Evolutionary conservation across 2,329 filamentous ascomycete genomes (phyloP).

Genomic region (Biscogniauxia sp.): DNA sequence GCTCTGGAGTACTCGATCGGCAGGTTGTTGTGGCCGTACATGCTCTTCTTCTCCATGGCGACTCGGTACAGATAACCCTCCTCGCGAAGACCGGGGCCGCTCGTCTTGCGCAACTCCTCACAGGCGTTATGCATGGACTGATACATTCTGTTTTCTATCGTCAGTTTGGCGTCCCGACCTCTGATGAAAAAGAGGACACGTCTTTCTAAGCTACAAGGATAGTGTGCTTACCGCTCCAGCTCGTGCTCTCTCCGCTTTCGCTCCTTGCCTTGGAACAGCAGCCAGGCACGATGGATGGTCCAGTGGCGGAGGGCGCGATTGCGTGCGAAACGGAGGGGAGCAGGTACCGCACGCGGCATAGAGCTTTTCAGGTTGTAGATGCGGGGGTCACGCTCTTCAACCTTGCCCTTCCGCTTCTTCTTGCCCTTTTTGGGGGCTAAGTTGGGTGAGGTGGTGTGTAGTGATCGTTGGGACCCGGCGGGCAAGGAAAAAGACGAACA

Average conservation of each 20-base stretch:
- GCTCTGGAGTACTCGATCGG: slow-evolving; percentile 88
- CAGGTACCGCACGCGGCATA: slow-evolving; percentile 51
- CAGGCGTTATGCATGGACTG: slow-evolving; percentile 81
- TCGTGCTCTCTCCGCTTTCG: slow-evolving; percentile 64
- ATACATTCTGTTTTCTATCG: slow-evolving; percentile 50
- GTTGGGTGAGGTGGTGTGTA: slow-evolving; percentile 20
- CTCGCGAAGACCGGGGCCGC: slow-evolving; percentile 54
- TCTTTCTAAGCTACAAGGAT: slow-evolving; percentile 26
- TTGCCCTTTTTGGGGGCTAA: slow-evolving; percentile 17
- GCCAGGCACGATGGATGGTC: slow-evolving; percentile 98
- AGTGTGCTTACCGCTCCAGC: slow-evolving; percentile 58
- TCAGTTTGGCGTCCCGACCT: slow-evolving; percentile 9
- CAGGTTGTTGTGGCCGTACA: slow-evolving; percentile 69
- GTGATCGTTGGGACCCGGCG: slow-evolving; percentile 9
- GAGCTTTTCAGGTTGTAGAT: slow-evolving; percentile 45
- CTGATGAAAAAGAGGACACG: background rate
- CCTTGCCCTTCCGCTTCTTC: slow-evolving; percentile 25
- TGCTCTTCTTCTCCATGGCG: slow-evolving; percentile 86
- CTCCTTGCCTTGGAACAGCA: slow-evolving; percentile 71
- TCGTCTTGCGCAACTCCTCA: slow-evolving; percentile 71
- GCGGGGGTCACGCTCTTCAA: slow-evolving; percentile 40
- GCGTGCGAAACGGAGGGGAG: slow-evolving; percentile 83
- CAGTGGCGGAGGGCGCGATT: slow-evolving; percentile 89
- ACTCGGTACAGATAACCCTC: slow-evolving; percentile 78
- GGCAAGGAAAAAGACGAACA: background rate